These are phyloP conservation scores for Fibroporia radiculosa DNA, from an alignment of 768 basidiomycete species.

Conservation along the genomic window DNA sequence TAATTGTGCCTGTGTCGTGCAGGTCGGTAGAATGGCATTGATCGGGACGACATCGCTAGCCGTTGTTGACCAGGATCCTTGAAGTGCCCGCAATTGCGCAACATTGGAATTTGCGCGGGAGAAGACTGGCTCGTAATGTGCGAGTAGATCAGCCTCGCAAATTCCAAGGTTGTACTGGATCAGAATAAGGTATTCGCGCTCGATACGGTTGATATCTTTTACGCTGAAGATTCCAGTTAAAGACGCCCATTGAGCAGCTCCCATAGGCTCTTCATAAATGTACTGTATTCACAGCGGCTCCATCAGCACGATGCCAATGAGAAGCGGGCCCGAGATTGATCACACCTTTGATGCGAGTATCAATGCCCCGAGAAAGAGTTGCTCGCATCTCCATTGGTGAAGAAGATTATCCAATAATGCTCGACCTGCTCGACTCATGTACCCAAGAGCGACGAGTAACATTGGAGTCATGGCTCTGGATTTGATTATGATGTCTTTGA, in stretches of 20 bases:
- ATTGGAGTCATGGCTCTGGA: constrained; percentile 13
- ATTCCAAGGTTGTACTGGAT: constrained; percentile 21
- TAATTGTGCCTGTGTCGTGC: no score
- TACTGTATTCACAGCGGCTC: constrained; percentile 36
- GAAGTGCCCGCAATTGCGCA: no score
- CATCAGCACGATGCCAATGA: no score
- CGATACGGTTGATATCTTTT: no score
- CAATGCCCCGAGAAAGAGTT: constrained; percentile 34
- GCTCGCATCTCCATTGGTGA: constrained; percentile 28
- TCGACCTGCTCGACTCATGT: constrained; percentile 17
- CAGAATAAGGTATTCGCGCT: constrained; percentile 22
- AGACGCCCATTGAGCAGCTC: constrained; percentile 36
- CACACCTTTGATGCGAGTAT: constrained; percentile 32
- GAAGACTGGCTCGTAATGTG: constrained; percentile 14
- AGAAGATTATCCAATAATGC: constrained; percentile 11
- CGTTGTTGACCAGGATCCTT: no score
- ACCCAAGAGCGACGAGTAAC: constrained; percentile 22
- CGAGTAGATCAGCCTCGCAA: constrained; percentile 15
- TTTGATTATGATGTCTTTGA: constrained; percentile 9
- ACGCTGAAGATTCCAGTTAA: constrained; percentile 18
- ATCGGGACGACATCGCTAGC: no score
- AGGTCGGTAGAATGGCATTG: no score
- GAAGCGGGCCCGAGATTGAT: not conserved
- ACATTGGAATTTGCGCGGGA: no score
- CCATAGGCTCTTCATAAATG: constrained; percentile 62